Conservation (phyloP, 208 protist genomes). For the Crithidia sp. region DNA sequence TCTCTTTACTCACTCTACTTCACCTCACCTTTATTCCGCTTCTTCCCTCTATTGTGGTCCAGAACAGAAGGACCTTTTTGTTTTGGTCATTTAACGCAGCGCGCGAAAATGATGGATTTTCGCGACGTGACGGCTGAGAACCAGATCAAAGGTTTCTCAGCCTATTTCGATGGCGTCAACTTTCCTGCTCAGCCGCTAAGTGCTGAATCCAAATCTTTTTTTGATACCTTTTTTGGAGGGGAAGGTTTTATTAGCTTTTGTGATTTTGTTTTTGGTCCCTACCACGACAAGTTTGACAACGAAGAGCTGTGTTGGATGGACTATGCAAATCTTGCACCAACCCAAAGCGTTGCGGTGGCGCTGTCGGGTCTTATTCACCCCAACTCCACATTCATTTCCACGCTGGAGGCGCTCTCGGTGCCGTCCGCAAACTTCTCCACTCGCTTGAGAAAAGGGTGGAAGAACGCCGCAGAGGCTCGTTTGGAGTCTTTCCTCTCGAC, state of each 20-base stretch:
- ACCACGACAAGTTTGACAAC: conserved; percentile 23
- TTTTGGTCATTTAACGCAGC: conserved; percentile 13
- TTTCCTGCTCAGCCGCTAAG: conserved; percentile 52
- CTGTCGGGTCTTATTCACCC: conserved; percentile 74
- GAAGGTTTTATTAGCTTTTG: conserved; percentile 68
- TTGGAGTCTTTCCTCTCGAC: conserved; percentile 26
- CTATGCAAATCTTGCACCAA: conserved; percentile 66
- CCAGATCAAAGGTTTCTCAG: conserved; percentile 18
- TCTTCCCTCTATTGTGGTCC: neutral
- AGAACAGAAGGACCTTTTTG: conserved; percentile 19
- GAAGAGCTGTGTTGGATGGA: conserved; percentile 77
- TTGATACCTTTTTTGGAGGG: conserved; percentile 72
- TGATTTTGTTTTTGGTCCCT: conserved; percentile 67
- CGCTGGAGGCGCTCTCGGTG: conserved; percentile 71
- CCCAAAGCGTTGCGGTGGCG: conserved; percentile 50
- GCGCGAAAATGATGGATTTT: conserved; percentile 29
- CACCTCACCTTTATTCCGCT: neutral
- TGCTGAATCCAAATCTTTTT: conserved; percentile 58
- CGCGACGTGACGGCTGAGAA: conserved; percentile 28
- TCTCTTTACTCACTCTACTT: too few relatives aligned
- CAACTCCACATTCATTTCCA: conserved; percentile 55
- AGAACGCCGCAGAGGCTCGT: conserved; percentile 29
- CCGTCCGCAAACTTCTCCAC: conserved; percentile 55
- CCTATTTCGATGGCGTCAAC: conserved; percentile 44
- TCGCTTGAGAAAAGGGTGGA: conserved; percentile 61